Evolutionary conservation across 495 filamentous ascomycete genomes (phyloP).

Genomic region (Eremomyces bilateralis): DNA sequence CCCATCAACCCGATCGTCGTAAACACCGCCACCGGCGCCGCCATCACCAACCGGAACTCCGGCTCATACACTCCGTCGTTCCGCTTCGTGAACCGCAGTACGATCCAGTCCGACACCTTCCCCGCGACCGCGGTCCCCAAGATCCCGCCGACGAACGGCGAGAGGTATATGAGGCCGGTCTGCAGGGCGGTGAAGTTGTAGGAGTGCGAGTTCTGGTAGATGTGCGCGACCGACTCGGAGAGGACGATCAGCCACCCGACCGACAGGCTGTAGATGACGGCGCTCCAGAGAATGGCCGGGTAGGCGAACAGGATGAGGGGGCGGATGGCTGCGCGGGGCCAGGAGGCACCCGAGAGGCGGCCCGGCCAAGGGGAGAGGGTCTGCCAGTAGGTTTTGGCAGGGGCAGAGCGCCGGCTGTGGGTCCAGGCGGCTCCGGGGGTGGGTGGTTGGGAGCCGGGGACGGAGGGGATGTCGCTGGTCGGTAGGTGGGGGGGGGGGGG

Average conservation of each 20-base stretch:
- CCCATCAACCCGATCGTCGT: slow-evolving; percentile 80
- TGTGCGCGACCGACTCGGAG: slow-evolving; percentile 62
- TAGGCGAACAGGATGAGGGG: slow-evolving; percentile 77
- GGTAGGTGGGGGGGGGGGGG: too few relatives aligned
- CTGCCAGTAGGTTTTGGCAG: slow-evolving; percentile 39
- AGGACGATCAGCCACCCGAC: slow-evolving; percentile 94
- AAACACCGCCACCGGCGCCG: slow-evolving; percentile 50
- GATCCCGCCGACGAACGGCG: slow-evolving; percentile 72
- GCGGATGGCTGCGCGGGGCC: slow-evolving; percentile 50
- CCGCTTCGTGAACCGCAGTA: slow-evolving; percentile 51
- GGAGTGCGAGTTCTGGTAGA: slow-evolving; percentile 39
- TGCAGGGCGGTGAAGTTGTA: slow-evolving; percentile 67
- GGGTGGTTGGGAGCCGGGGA: too few relatives aligned
- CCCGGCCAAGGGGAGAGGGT: slow-evolving; percentile 57
- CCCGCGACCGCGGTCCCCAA: slow-evolving; percentile 82
- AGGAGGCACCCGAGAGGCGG: slow-evolving; percentile 52
- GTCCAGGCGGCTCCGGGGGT: too few relatives aligned
- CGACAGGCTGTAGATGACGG: slow-evolving; percentile 66
- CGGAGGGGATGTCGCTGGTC: too few relatives aligned
- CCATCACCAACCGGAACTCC: slow-evolving; percentile 89
- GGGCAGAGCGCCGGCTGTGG: neutral
- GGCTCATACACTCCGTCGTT: slow-evolving; percentile 92
- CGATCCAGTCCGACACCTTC: slow-evolving; percentile 68
- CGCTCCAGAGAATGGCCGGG: slow-evolving; percentile 77
- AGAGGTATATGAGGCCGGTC: slow-evolving; percentile 74